Evolutionary conservation across 1,284 basidiomycete genomes (phyloP).

Genomic region (Macrocybe sp.): DNA sequence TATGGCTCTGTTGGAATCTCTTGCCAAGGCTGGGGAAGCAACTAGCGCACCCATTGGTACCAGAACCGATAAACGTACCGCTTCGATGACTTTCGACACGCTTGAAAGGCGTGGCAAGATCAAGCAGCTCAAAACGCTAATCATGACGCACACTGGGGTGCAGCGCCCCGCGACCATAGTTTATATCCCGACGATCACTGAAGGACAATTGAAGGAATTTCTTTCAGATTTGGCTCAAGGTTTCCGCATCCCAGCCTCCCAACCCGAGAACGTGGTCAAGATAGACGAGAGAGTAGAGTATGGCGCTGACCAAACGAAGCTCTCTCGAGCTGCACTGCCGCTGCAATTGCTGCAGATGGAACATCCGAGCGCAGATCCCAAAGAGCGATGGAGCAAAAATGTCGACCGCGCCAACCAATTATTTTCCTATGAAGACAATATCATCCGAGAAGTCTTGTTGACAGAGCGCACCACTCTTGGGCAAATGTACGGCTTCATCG

Average conservation of each 20-base stretch:
- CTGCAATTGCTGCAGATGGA: slow-evolving; percentile 39
- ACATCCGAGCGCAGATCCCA: slow-evolving; percentile 32
- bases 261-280: slow-evolving; percentile 29
- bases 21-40: slow-evolving; percentile 53
- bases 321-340: slow-evolving; percentile 29
- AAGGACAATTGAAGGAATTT: slow-evolving; percentile 48
- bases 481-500: slow-evolving; percentile 66
- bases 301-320: slow-evolving; percentile 33
- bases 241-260: slow-evolving; percentile 22
- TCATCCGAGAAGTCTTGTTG: slow-evolving; percentile 54
- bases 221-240: slow-evolving; percentile 44
- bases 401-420: slow-evolving; percentile 39
- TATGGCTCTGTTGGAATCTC: slow-evolving; percentile 46
- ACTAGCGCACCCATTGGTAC: slow-evolving; percentile 65
- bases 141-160: slow-evolving; percentile 48
- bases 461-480: slow-evolving; percentile 60
- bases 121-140: slow-evolving; percentile 57
- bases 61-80: slow-evolving; percentile 69
- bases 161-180: slow-evolving; percentile 52
- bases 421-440: slow-evolving; percentile 45
- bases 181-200: slow-evolving; percentile 51
- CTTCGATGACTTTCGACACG: slow-evolving; percentile 49
- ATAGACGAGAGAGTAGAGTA: slow-evolving; percentile 52
- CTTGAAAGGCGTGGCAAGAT: slow-evolving; percentile 61
- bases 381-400: slow-evolving; percentile 41